Conservation (phyloP, 2,329 filamentous ascomycete species). For the Chaetomiaceae sp. region DNA sequence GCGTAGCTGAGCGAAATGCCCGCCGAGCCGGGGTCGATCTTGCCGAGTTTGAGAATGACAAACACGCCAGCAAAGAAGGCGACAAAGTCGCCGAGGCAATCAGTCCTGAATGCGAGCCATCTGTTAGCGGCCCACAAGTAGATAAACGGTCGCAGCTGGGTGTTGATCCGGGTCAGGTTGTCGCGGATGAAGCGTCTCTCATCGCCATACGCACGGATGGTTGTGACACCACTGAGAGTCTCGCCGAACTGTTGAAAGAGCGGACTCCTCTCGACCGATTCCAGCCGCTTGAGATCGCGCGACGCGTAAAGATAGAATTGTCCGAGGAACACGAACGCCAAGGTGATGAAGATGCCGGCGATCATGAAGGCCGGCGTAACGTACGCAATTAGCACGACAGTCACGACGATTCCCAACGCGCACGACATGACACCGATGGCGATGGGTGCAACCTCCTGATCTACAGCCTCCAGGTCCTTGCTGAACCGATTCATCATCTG, state of each 20-base stretch:
- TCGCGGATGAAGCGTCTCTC: constrained; percentile 90
- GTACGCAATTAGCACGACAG: constrained; percentile 77
- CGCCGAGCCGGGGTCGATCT: constrained; percentile 83
- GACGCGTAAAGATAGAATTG: constrained; percentile 87
- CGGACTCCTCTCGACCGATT: constrained; percentile 90
- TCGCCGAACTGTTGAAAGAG: constrained; percentile 98
- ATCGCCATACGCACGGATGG: constrained; percentile 93
- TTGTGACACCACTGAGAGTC: constrained; percentile 89
- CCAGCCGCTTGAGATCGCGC: constrained; percentile 90
- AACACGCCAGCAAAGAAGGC: constrained; percentile 92
- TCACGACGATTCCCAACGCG: constrained; percentile 68
- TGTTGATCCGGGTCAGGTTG: constrained; percentile 83
- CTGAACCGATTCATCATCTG: constrained; percentile 99
- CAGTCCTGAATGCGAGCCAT: constrained; percentile 91
- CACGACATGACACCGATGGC: constrained; percentile 73
- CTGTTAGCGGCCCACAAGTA: constrained; percentile 95
- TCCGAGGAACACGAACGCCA: constrained; percentile 77
- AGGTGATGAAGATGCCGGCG: constrained; percentile 77
- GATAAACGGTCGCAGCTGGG: constrained; percentile 87
- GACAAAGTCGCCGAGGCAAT: constrained; percentile 84
- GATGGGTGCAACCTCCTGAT: constrained; percentile 91
- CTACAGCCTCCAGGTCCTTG: constrained; percentile 90
- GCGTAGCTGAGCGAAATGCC: constrained; percentile 94
- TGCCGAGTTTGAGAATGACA: constrained; percentile 76
- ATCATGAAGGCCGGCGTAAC: constrained; percentile 91